Evolutionary conservation across 257 asterid species (phyloP), one percentile per base, ranked within the genome.

Genomic region (Fraxinus pennsylvanica): DNA sequence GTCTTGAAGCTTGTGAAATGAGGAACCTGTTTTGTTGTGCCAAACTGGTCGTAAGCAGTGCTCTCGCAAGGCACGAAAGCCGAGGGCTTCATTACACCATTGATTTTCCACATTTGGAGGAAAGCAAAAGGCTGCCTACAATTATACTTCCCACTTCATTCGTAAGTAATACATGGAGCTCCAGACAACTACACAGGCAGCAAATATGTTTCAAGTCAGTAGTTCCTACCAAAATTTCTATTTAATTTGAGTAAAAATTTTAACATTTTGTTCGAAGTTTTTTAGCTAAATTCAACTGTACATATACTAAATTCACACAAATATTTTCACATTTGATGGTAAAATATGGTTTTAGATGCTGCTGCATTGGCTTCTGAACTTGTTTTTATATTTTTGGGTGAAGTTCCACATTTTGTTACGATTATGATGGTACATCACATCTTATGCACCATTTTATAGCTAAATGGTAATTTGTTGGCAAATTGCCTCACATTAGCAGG

Each of bases 1-100:
- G 95, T 5, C 71, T 90, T 4, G 97, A 96, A 86, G 94, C 94
- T 27, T 93, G 98, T 30, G 99, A 93, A 83, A 96, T 93, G 98
- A 86, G 99, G 75, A 93, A 96, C 82, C 82, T 93, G 69, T 93
- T 96, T 66, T 96, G 99, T 72, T 96, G 98, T 68, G 98, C 99
- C 15, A 93, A 93, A 74, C 81, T 93, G 74, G 98, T 96, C 6
- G 94, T 92, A 57, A 93, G 89, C 77, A 96, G 99, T 61, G 98
- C 98, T 10, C 89, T 92, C 0, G 89, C 99, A 0, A 89, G 99
- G 86, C 97, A 88, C 5, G 99, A 93, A 57, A 96, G 99, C 84
- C 95, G 98, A 0, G 99, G 98, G 61, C 97, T 93, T 45, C 99
- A 93, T 76, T 96, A 93, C 76, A 92, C 92, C 13, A 73, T 78